phyloP scores from a whole-genome alignment of 2,329 filamentous ascomycete genomes.

The Aspergillus novofumigatus region DNA sequence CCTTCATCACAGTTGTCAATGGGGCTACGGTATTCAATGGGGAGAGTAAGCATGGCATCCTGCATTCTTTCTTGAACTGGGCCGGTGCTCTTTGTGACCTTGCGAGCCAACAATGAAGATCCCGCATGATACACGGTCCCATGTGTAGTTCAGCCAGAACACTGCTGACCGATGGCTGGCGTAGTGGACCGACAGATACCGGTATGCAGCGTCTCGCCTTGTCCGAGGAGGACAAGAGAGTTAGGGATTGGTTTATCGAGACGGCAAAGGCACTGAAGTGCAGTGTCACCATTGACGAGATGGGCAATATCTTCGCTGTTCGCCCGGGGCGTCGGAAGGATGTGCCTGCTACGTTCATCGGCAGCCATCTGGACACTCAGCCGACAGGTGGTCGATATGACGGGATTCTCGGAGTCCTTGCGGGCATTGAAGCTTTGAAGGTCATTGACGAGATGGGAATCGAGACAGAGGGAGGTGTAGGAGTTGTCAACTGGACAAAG shows the following conservation, averaged over 20 bases:
- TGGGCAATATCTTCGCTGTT: slow-evolving; percentile 78
- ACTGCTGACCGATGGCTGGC: neutral
- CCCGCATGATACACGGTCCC: neutral
- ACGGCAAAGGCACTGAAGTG: slow-evolving; percentile 63
- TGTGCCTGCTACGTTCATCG: slow-evolving; percentile 63
- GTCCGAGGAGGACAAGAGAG: slow-evolving; percentile 66
- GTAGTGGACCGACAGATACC: slow-evolving; percentile 53
- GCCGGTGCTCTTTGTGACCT: neutral
- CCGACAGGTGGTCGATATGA: slow-evolving; percentile 45
- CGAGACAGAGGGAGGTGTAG: slow-evolving; percentile 67
- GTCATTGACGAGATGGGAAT: slow-evolving; percentile 63
- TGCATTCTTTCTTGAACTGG: neutral
- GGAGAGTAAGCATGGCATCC: slow-evolving; percentile 52
- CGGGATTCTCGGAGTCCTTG: slow-evolving; percentile 69
- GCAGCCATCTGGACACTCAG: slow-evolving; percentile 66
- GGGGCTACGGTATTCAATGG: slow-evolving; percentile 64
- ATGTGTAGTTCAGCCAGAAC: neutral
- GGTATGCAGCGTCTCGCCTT: slow-evolving; percentile 74
- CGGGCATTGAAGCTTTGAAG: slow-evolving; percentile 68
- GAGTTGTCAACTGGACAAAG: slow-evolving; percentile 60
- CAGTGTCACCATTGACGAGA: slow-evolving; percentile 63
- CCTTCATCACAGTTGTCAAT: slow-evolving; percentile 63
- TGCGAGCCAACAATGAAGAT: neutral
- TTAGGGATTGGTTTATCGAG: slow-evolving; percentile 70
- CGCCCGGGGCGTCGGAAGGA: slow-evolving; percentile 57